Evolutionary conservation across 257 asterid genomes (phyloP).

Genomic region (Penstemon davidsonii): DNA sequence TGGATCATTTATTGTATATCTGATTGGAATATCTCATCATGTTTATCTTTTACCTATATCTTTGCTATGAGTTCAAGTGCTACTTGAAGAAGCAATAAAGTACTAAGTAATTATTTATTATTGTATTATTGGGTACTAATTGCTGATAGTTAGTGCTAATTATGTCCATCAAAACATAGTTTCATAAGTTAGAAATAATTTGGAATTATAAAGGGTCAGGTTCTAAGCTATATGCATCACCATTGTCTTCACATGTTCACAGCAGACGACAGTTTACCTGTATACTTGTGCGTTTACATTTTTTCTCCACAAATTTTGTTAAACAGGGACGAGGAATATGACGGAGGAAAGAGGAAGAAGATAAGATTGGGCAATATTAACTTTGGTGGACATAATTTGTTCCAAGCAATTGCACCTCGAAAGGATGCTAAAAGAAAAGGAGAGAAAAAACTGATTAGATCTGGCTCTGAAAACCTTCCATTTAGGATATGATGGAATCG

Average conservation of each 20-base stretch:
- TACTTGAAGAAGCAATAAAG: too few species aligned
- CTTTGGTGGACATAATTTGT: conserved; percentile 70
- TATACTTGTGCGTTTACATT: not conserved
- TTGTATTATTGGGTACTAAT: too few species aligned
- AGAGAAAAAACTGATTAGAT: conserved; percentile 38
- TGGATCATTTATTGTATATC: not conserved
- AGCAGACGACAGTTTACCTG: not conserved
- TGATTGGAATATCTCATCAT: too few species aligned
- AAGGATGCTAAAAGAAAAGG: conserved; percentile 43
- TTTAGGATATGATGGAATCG: conserved; percentile 51
- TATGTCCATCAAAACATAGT: too few species aligned
- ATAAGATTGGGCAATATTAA: conserved; percentile 41
- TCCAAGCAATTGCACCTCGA: conserved; percentile 66
- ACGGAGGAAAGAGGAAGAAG: conserved; percentile 92
- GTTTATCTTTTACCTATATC: not conserved
- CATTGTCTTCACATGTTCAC: not conserved
- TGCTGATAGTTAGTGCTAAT: too few species aligned
- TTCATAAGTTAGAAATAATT: too few species aligned
- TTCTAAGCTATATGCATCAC: not conserved
- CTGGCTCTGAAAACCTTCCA: conserved; percentile 48
- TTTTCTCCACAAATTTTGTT: conserved; percentile 2
- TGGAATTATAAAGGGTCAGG: too few species aligned
- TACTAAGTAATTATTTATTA: too few species aligned
- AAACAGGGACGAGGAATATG: conserved; percentile 95
- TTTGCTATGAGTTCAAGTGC: too few species aligned